Evolutionary conservation across 805 yeast species (phyloP).

Genomic region (Lachancea cidri): DNA sequence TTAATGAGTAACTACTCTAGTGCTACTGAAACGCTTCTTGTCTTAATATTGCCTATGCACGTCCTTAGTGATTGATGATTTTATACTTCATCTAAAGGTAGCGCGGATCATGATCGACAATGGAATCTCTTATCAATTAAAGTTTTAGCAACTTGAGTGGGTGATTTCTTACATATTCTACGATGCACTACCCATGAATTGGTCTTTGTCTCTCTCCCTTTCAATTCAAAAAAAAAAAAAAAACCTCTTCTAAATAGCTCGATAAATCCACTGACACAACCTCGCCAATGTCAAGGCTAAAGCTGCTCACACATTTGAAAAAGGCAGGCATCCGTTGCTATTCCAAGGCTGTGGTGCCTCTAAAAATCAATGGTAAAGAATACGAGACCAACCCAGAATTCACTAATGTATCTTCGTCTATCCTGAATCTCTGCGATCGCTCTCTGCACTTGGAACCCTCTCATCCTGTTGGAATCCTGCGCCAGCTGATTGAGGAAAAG

Average conservation of each 20-base stretch:
- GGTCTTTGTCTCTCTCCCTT: not conserved
- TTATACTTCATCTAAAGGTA: no score
- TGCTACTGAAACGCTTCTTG: no score
- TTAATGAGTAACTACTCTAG: no score
- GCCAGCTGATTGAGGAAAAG: slow-evolving; percentile 64
- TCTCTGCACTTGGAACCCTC: slow-evolving; percentile 64
- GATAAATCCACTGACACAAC: no score
- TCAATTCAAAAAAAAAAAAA: not conserved
- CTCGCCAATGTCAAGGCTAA: not conserved
- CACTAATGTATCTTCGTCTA: slow-evolving; percentile 81
- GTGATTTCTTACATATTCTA: no score
- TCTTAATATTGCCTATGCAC: no score
- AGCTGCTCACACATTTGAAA: not conserved
- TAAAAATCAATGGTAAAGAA: slow-evolving; percentile 42
- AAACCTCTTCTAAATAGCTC: no score
- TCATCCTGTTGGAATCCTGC: slow-evolving; percentile 88
- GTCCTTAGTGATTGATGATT: no score
- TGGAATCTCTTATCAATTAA: no score
- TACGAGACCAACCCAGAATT: slow-evolving; percentile 60
- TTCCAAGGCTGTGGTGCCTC: slow-evolving; percentile 10
- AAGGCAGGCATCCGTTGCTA: not conserved
- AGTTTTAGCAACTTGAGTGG: no score
- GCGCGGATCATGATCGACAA: no score
- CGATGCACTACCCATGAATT: no score
- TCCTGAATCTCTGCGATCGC: slow-evolving; percentile 61